These are phyloP conservation scores for Monascus purpureus DNA, from an alignment of 495 filamentous ascomycete genomes.

Conservation along the genomic window DNA sequence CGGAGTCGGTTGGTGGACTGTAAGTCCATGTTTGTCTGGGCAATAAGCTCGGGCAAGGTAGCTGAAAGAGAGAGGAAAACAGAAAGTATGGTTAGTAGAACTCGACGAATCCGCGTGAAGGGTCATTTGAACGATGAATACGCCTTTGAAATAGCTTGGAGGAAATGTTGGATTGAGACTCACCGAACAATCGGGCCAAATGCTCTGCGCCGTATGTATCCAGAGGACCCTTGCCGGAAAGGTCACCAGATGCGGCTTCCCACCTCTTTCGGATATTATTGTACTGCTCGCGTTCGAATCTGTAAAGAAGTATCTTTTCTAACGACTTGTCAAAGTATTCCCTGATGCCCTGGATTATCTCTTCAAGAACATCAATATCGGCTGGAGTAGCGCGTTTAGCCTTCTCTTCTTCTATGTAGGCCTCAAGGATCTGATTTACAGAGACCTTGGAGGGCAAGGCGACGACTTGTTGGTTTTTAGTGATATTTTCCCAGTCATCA, in stretches of 20 bases:
- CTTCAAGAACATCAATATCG: slow-evolving; percentile 72
- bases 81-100: neutral
- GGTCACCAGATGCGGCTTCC: slow-evolving; percentile 38
- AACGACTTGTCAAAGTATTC: slow-evolving; percentile 87
- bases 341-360: slow-evolving; percentile 66
- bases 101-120: neutral
- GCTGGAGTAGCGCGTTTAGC: slow-evolving; percentile 48
- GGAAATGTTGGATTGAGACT: slow-evolving; percentile 10
- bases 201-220: slow-evolving; percentile 94
- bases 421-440: slow-evolving; percentile 62
- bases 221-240: slow-evolving; percentile 46
- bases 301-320: slow-evolving; percentile 78
- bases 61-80: slow-evolving; percentile 44
- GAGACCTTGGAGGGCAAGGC: slow-evolving; percentile 63
- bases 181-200: slow-evolving; percentile 77
- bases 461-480: slow-evolving; percentile 81
- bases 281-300: slow-evolving; percentile 82
- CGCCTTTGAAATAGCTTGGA: neutral
- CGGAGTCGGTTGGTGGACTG: slow-evolving; percentile 76
- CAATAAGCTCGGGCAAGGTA: slow-evolving; percentile 80
- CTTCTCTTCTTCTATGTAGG: slow-evolving; percentile 58
- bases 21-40: slow-evolving; percentile 93
- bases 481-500: slow-evolving; percentile 98
- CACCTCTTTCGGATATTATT: slow-evolving; percentile 52
- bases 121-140: neutral